Evolutionary conservation across 2,329 filamentous ascomycete species (phyloP).

Genomic region (Cercospora citrullina): DNA sequence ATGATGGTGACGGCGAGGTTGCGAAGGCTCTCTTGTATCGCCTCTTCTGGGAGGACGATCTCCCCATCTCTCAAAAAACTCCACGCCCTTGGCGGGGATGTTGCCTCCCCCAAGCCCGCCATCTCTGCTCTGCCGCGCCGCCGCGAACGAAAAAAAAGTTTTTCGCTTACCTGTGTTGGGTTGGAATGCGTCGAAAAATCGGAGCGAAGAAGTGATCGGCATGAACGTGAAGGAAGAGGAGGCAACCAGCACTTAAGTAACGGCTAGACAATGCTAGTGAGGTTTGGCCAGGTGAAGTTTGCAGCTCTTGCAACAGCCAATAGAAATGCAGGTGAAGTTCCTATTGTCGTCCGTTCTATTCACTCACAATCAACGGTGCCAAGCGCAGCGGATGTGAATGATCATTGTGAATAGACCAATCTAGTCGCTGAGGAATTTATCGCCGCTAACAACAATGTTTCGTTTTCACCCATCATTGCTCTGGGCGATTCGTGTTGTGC

Average conservation of each 20-base stretch:
- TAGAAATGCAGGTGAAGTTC: neutral
- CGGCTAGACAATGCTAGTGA: neutral
- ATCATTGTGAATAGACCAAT: neutral
- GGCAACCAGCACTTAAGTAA: neutral
- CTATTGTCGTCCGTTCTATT: neutral
- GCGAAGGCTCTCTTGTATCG: neutral
- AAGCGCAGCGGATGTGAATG: neutral
- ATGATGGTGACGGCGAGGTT: slow-evolving; percentile 1
- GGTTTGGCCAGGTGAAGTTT: neutral
- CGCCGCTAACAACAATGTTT: neutral
- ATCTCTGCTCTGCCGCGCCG: neutral
- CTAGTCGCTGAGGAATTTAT: neutral
- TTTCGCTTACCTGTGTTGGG: neutral
- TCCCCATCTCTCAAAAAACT: neutral
- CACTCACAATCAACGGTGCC: neutral
- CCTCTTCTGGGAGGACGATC: neutral
- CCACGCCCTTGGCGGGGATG: slow-evolving; percentile 1
- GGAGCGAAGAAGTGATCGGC: neutral
- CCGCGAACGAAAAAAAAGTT: neutral
- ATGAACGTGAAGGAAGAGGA: neutral
- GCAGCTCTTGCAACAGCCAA: neutral
- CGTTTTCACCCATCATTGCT: neutral
- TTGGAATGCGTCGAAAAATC: neutral
- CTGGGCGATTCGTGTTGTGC: neutral
- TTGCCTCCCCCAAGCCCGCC: neutral